phyloP scores from a whole-genome alignment of 169 alveolate species.

The Babesia ovis region DNA sequence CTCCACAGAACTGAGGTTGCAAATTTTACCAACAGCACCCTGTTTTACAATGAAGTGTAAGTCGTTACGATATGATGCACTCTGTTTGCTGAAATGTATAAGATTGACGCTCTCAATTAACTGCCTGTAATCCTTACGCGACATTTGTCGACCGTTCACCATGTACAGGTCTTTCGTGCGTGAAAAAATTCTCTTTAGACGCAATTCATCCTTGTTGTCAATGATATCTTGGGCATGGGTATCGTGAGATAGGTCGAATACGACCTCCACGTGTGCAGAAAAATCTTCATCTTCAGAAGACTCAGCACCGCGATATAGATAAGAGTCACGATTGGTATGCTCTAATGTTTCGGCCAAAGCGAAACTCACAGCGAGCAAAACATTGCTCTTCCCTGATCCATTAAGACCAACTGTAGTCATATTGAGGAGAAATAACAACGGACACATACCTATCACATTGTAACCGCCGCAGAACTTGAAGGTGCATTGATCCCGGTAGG shows the following conservation, averaged over 20 bases:
- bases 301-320: slow-evolving; percentile 56
- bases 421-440: neutral
- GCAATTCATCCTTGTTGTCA: slow-evolving; percentile 32
- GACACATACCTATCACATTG: slow-evolving; percentile 63
- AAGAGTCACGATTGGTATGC: slow-evolving; percentile 21
- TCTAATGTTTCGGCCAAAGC: slow-evolving; percentile 39
- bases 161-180: slow-evolving; percentile 44
- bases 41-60: slow-evolving; percentile 50
- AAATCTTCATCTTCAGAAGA: slow-evolving; percentile 36
- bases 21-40: slow-evolving; percentile 51
- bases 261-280: slow-evolving; percentile 51
- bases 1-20: slow-evolving; percentile 29
- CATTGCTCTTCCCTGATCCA: slow-evolving; percentile 68
- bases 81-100: slow-evolving; percentile 30
- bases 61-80: slow-evolving; percentile 33
- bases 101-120: slow-evolving; percentile 42
- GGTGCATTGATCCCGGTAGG: slow-evolving; percentile 79
- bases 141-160: slow-evolving; percentile 53
- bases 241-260: slow-evolving; percentile 36
- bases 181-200: slow-evolving; percentile 46
- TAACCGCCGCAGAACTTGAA: slow-evolving; percentile 48
- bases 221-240: neutral
- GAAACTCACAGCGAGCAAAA: slow-evolving; percentile 54
- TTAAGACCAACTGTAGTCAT: slow-evolving; percentile 51
- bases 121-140: slow-evolving; percentile 59